Evolutionary conservation across 1,284 basidiomycete genomes (phyloP), one percentile per base, ranked within the genome.

Genomic region (Melampsora larici-populina): DNA sequence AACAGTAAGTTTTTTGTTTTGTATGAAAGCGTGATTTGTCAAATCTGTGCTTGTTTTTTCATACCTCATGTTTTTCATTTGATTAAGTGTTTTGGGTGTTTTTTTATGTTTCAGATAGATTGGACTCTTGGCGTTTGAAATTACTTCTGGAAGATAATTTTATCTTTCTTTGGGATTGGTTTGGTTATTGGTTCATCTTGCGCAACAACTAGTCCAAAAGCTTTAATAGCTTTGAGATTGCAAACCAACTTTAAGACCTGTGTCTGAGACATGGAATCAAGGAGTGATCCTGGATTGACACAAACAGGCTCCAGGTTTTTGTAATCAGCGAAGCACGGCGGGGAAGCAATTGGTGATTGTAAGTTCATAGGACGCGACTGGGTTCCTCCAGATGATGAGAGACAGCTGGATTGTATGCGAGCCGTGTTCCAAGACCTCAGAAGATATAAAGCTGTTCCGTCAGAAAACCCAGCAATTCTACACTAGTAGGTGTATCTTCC

Each of bases 171-270:
- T n/a, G n/a, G n/a, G n/a, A n/a, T n/a, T n/a, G n/a, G n/a, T n/a
- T n/a, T n/a, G n/a, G n/a, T n/a, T n/a, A 78, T 62, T 29, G 60
- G 58, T 71, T 70, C 68, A 60, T 78, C 76, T 60, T 78, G 62
- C 1, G 76, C 76, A 24, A 78, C 63, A 49, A 78, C 69, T 17
- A 78, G 48, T 29, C 66, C 76, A 24, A 78, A 36, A 66, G 76
- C 76, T 49, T 71, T 70, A 63, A 78, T 70, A 24, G 76, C 68
- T 70, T 78, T 78, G 55, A 71, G n/a, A 46, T 71, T 69, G 43
- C 60, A 60, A 9, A 70, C 33, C 51, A 40, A 67, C 33, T 78
- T 78, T 18, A 78, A 24, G 17, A 69, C 76, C 29, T 71, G 76
- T n/a, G 60, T 67, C 48, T 70, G 62, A 36, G 76, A 78, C n/a